phyloP scores from a whole-genome alignment of 129 eudicot genomes.

The Logfia minima region DNA sequence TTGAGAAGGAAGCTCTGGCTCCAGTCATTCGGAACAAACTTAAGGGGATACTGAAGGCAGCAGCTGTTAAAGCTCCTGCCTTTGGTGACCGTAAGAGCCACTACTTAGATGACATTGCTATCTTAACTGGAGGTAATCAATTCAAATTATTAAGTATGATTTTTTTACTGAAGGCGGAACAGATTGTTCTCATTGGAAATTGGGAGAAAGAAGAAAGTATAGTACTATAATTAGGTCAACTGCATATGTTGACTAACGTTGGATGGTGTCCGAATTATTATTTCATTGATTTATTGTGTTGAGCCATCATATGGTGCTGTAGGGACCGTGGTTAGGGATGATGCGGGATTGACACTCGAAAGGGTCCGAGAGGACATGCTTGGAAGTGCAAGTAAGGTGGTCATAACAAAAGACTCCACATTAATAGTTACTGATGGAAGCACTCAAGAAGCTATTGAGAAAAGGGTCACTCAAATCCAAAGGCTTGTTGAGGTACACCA shows the following conservation, averaged over 20 bases:
- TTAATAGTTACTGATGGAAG: slow-evolving; percentile 82
- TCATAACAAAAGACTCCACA: slow-evolving; percentile 56
- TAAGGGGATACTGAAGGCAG: slow-evolving; percentile 73
- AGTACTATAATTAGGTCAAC: background rate
- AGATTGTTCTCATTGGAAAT: background rate
- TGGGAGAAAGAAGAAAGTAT: too few species aligned
- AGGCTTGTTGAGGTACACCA: slow-evolving; percentile 66
- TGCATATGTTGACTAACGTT: slow-evolving; percentile 11
- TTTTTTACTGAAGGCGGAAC: background rate
- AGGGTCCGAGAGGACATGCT: slow-evolving; percentile 54
- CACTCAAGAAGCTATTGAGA: slow-evolving; percentile 63
- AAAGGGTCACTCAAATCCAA: slow-evolving; percentile 66
- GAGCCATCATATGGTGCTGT: slow-evolving; percentile 21
- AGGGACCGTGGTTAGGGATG: slow-evolving; percentile 87
- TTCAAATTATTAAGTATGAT: background rate
- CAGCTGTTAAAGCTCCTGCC: slow-evolving; percentile 91
- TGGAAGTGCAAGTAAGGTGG: slow-evolving; percentile 74
- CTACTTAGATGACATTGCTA: slow-evolving; percentile 85
- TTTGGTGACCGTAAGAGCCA: slow-evolving; percentile 87
- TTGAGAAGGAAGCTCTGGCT: slow-evolving; percentile 86
- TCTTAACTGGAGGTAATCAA: slow-evolving; percentile 78
- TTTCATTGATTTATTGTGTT: background rate
- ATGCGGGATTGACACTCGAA: slow-evolving; percentile 65
- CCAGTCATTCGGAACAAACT: slow-evolving; percentile 80
- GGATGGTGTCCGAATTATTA: too few species aligned